A percentile compares a stretch with the other conserved stretches of the same genome.
Conservation (phyloP, 768 basidiomycete species). For the Termitomyces eurrhizus region DNA sequence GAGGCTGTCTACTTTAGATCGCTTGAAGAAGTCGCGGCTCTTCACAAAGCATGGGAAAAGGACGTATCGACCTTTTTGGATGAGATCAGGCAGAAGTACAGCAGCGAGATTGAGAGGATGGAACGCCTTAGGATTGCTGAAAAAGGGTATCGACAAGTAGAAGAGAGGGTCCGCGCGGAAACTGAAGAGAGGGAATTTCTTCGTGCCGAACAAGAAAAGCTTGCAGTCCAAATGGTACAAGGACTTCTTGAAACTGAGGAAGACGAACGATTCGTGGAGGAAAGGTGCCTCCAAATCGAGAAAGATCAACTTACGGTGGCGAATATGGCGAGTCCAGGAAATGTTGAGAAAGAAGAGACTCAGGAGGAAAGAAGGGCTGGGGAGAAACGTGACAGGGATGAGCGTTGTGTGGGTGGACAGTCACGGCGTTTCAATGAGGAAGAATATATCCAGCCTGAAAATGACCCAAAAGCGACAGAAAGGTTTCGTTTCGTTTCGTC, state of each 20-base stretch:
- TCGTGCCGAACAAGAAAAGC: constrained; percentile 27
- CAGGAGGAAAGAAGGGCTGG: neutral
- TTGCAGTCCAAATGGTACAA: constrained; percentile 17
- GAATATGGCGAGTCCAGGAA: neutral
- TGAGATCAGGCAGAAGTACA: constrained; percentile 37
- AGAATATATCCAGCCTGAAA: neutral
- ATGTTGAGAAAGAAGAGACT: neutral
- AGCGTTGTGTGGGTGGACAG: neutral
- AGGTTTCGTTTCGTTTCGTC: neutral
- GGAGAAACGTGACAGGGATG: neutral
- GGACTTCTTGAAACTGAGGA: constrained; percentile 19
- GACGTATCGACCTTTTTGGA: constrained; percentile 36
- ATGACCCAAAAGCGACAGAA: neutral
- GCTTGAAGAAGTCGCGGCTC: constrained; percentile 48
- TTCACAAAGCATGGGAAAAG: constrained; percentile 46
- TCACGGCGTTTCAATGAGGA: neutral
- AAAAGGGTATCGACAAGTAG: constrained; percentile 29
- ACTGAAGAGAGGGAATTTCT: constrained; percentile 33
- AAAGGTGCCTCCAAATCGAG: too few relatives aligned
- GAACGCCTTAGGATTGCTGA: constrained; percentile 33
- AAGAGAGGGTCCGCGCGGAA: constrained; percentile 33
- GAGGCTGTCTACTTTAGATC: constrained; percentile 43
- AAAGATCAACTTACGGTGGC: neutral
- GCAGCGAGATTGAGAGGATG: constrained; percentile 36
- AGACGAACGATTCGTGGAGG: neutral